Evolutionary conservation across 73 alveolate species (phyloP), one percentile per base, ranked within the genome.

Genomic region (Paramecium primaurelia): DNA sequence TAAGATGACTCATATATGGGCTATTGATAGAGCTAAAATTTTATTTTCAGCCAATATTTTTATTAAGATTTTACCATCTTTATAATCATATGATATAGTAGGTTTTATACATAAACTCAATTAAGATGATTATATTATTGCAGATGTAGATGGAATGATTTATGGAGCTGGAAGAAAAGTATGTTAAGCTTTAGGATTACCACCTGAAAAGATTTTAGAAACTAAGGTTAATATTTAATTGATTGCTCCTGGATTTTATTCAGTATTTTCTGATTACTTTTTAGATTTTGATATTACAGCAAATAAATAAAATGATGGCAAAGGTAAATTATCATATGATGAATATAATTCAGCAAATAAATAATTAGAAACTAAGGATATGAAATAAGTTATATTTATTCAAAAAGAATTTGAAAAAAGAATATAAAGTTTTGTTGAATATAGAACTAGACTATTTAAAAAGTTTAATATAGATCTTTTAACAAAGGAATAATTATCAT

Each of bases 121-220:
- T 60, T 73, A 87, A 25, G 86, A 87, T 59, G 93, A 87, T 58
- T 87, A 87, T n/a, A 87, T 87, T 2, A 54, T 87, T 9, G 51
- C 88, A 32, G 93, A 87, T 20, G 84, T 64, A 40, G 93, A 87
- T 87, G 93, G 93, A 69, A 40, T 64, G 86, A 87, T 87, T 26
- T 87, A 73, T 36, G 64, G 77, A 8, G 58, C 73, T 14, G 93
- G 93, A 8, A 59, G 64, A 12, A 87, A 87, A 22, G 93, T 77
- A 0, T 58, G 88, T 87, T 86, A 87, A 22, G 84, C 58, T 60
- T 37, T 87, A 26, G 88, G 64, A 36, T 37, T 87, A 36, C 44
- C 59, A 59, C 77, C 58, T 6, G 86, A 87, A 38, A 60, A 59
- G 44, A 22, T 87, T 4, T 38, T 44, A 12, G 89, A 87, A 25